Conservation (phyloP, 2,329 filamentous ascomycete species). For the Chaetomiaceae sp. region DNA sequence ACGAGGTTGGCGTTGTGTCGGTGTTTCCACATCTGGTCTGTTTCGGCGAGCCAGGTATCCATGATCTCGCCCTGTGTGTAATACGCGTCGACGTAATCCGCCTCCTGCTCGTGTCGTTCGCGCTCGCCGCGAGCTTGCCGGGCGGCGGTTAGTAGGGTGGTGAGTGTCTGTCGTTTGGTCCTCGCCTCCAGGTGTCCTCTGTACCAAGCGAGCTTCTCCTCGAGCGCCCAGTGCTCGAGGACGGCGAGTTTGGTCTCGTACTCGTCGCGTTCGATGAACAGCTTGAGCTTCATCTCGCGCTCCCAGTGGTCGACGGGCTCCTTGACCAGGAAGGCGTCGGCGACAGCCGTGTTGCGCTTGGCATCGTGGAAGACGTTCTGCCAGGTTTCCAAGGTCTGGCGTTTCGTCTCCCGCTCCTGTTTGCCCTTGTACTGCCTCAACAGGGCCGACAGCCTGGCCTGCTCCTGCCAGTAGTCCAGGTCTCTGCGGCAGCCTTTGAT, state of each 20-base stretch:
- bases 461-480: constrained; percentile 25
- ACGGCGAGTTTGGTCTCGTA: constrained; percentile 19
- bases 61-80: constrained; percentile 15
- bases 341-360: constrained; percentile 11
- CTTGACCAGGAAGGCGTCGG: constrained; percentile 21
- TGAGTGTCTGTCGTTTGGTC: constrained; percentile 17
- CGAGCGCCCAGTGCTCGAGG: constrained; percentile 28
- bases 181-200: constrained; percentile 23
- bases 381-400: constrained; percentile 13
- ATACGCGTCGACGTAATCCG: constrained; percentile 17
- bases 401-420: constrained; percentile 7
- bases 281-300: constrained; percentile 26
- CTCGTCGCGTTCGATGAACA: constrained; percentile 19
- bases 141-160: constrained; percentile 9
- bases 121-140: constrained; percentile 9
- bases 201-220: constrained; percentile 28
- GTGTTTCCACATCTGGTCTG: constrained; percentile 18
- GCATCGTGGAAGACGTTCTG: constrained; percentile 1
- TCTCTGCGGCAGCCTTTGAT: constrained; percentile 16
- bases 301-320: constrained; percentile 28
- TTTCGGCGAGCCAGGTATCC: constrained; percentile 18
- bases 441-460: constrained; percentile 20
- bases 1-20: constrained; percentile 23
- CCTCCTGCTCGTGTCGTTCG: constrained; percentile 14
- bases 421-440: constrained; percentile 18